Percentiles rank a stretch among this genome's conserved stretches.
Conservation (phyloP, 495 filamentous ascomycete genomes). For the Talaromyces borbonicus region DNA sequence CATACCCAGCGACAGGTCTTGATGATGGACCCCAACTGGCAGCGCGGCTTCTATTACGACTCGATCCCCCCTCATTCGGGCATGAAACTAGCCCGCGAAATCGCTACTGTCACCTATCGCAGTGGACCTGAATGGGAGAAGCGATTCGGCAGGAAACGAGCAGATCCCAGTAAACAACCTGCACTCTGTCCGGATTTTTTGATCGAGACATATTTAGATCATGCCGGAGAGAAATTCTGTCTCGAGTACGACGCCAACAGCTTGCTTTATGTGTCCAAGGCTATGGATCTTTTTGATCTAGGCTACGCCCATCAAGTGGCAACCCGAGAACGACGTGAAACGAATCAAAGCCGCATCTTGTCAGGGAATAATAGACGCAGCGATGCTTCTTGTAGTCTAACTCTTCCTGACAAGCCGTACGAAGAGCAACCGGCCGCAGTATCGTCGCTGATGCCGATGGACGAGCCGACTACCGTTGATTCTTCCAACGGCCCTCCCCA, state of each 20-base stretch:
- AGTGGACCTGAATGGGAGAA: slow-evolving; percentile 97
- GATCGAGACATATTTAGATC: slow-evolving; percentile 97
- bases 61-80: slow-evolving; percentile 83
- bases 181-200: slow-evolving; percentile 95
- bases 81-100: slow-evolving; percentile 96
- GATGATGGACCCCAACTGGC: slow-evolving; percentile 98
- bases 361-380: slow-evolving; percentile 16
- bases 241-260: slow-evolving; percentile 98
- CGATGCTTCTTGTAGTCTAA: slow-evolving; percentile 63
- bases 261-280: slow-evolving; percentile 92
- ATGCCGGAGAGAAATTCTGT: slow-evolving; percentile 97
- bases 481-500: slow-evolving; percentile 42
- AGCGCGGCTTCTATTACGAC: slow-evolving; percentile 92
- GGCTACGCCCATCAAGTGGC: slow-evolving; percentile 53
- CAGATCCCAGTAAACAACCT: slow-evolving; percentile 76
- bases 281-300: slow-evolving; percentile 97
- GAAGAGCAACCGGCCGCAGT: slow-evolving; percentile 56
- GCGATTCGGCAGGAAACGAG: slow-evolving; percentile 79
- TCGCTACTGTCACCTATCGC: slow-evolving; percentile 95
- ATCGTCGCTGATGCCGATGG: slow-evolving; percentile 12
- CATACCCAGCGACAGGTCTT: slow-evolving; percentile 96
- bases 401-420: slow-evolving; percentile 75
- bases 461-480: slow-evolving; percentile 12
- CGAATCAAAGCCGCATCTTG: slow-evolving; percentile 41
- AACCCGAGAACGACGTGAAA: slow-evolving; percentile 37